phyloP scores from a whole-genome alignment of 208 protist genomes.

The Crithidia bombi region DNA sequence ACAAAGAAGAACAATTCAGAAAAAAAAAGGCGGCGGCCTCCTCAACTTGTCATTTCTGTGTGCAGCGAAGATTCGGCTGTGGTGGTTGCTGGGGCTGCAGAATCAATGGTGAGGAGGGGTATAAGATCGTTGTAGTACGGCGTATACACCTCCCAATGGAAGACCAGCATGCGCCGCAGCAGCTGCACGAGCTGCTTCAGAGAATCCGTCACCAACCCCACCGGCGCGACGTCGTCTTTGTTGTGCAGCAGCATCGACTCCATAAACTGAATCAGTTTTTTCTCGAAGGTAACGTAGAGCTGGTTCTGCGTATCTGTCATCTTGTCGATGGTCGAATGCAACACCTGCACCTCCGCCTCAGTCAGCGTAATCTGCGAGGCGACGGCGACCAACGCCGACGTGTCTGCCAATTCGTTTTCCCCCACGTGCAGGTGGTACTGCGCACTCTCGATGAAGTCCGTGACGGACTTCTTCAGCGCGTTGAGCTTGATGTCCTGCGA shows the following conservation, averaged over 20 bases:
- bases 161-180: slow-evolving; percentile 50
- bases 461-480: slow-evolving; percentile 62
- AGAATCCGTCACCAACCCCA: slow-evolving; percentile 71
- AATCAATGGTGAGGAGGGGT: slow-evolving; percentile 23
- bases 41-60: not conserved
- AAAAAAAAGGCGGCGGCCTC: too few relatives aligned
- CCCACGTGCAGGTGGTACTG: slow-evolving; percentile 28
- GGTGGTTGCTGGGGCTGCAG: not conserved
- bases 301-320: slow-evolving; percentile 79
- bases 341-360: slow-evolving; percentile 46
- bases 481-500: slow-evolving; percentile 58
- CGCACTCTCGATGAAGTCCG: slow-evolving; percentile 44
- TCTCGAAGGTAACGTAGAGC: slow-evolving; percentile 79
- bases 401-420: slow-evolving; percentile 1
- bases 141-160: slow-evolving; percentile 83
- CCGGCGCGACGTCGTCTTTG: slow-evolving; percentile 29
- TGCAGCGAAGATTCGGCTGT: not conserved
- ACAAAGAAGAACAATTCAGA: too few relatives aligned
- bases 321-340: slow-evolving; percentile 70
- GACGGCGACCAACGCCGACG: slow-evolving; percentile 10
- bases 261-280: slow-evolving; percentile 54
- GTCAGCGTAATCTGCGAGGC: slow-evolving; percentile 33
- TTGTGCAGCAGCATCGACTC: slow-evolving; percentile 34
- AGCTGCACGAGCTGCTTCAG: slow-evolving; percentile 38
- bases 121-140: slow-evolving; percentile 62